Evolutionary conservation across 1,284 basidiomycete genomes (phyloP).

Genomic region (Ustilago lituana): DNA sequence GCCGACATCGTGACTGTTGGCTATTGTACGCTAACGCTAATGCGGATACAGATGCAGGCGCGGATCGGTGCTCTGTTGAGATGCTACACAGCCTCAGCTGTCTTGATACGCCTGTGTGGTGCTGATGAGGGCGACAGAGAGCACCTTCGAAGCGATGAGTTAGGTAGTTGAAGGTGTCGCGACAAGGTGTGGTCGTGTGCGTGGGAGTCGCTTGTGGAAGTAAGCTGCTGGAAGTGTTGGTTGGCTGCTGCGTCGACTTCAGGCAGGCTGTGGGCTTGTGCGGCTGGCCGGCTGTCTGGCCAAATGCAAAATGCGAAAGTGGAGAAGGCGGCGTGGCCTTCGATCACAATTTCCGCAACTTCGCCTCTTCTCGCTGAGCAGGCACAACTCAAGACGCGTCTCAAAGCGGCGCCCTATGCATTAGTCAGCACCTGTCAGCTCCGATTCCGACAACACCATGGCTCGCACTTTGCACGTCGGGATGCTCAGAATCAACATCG

Average conservation of each 20-base stretch:
- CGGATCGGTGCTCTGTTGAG: no score
- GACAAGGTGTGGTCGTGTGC: neutral
- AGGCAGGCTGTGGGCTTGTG: conserved; percentile 27
- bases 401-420: no score
- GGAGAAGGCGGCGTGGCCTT: conserved; percentile 61
- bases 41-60: no score
- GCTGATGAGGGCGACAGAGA: no score
- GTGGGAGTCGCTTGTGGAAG: neutral
- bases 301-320: conserved; percentile 30
- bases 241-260: no score
- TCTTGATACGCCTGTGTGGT: no score
- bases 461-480: neutral
- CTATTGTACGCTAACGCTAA: no score
- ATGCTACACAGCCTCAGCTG: no score
- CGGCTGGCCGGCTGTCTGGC: neutral
- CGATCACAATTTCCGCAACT: conserved; percentile 36
- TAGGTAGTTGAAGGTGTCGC: no score
- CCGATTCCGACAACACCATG: neutral
- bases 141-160: no score
- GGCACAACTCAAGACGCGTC: conserved; percentile 2
- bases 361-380: no score
- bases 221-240: conserved; percentile 7
- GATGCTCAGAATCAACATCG: no score
- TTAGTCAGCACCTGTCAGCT: conserved; percentile 6
- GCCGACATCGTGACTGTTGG: conserved; percentile 23